These are phyloP conservation scores for Botryotinia calthae DNA, from an alignment of 2,329 filamentous ascomycete genomes.

Conservation along the genomic window DNA sequence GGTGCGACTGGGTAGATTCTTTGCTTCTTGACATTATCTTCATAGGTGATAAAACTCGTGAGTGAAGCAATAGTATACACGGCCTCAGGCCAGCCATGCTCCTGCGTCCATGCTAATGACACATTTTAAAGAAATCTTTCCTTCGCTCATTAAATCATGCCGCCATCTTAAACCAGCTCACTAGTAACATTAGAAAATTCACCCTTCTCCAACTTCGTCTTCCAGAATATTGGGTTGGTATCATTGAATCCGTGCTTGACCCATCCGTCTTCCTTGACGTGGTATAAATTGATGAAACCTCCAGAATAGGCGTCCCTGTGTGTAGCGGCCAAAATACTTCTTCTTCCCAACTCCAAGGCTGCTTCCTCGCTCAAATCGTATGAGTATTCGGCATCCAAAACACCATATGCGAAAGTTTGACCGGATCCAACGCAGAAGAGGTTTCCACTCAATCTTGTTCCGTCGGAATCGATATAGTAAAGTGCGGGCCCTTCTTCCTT, in stretches of 20 bases:
- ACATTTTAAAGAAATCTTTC: conserved; percentile 34
- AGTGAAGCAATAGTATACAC: conserved; percentile 37
- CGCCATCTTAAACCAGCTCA: conserved; percentile 35
- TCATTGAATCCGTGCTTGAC: conserved; percentile 98
- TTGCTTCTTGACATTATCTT: conserved; percentile 23
- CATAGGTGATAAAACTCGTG: conserved; percentile 32
- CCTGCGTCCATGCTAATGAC: conserved; percentile 37
- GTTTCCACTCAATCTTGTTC: conserved; percentile 87
- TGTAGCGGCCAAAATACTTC: conserved; percentile 93
- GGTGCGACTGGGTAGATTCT: neutral
- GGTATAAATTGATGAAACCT: conserved; percentile 97
- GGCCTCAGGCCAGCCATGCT: conserved; percentile 27
- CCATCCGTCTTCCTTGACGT: conserved; percentile 98
- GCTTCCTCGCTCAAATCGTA: conserved; percentile 87
- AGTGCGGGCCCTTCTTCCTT: conserved; percentile 93
- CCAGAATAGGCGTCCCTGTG: conserved; percentile 98
- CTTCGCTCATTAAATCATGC: conserved; percentile 17
- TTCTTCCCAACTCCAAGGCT: conserved; percentile 82
- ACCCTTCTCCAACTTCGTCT: conserved; percentile 96
- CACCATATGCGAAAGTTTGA: conserved; percentile 98
- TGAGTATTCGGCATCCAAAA: conserved; percentile 90
- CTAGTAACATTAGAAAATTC: conserved; percentile 66
- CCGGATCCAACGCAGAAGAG: conserved; percentile 97
- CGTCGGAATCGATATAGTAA: conserved; percentile 98
- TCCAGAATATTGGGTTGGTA: conserved; percentile 99